Evolutionary conservation across 164 flowering plant genomes (phyloP).

Genomic region (Vitis labrusca): DNA sequence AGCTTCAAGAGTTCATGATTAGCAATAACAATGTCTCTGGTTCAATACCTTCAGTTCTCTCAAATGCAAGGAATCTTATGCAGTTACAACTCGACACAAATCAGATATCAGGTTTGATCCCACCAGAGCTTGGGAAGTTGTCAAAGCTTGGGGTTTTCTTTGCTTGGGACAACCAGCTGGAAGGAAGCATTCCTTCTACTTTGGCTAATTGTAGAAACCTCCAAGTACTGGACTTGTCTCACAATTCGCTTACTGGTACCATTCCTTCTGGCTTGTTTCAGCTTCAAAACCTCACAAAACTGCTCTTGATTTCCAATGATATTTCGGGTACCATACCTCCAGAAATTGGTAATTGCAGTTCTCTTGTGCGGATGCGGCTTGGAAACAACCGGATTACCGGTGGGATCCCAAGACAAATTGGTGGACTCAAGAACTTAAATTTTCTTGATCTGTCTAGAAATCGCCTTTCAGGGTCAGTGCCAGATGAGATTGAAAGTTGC

Average conservation of each 20-base stretch:
- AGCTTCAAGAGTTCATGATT: slow-evolving; percentile 69
- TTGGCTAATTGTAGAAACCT: slow-evolving; percentile 48
- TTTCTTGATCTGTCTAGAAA: slow-evolving; percentile 78
- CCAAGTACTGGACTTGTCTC: slow-evolving; percentile 67
- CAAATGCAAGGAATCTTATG: slow-evolving; percentile 42
- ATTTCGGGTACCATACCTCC: slow-evolving; percentile 75
- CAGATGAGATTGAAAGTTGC: slow-evolving; percentile 71
- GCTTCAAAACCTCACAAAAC: slow-evolving; percentile 71
- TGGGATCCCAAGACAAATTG: slow-evolving; percentile 63
- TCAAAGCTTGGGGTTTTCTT: slow-evolving; percentile 47
- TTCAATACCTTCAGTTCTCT: slow-evolving; percentile 53
- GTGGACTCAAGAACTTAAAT: slow-evolving; percentile 47
- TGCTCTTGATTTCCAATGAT: slow-evolving; percentile 72
- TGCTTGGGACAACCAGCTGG: slow-evolving; percentile 74
- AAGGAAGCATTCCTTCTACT: slow-evolving; percentile 65
- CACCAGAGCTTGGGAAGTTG: slow-evolving; percentile 57
- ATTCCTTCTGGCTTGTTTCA: slow-evolving; percentile 69
- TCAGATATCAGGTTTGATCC: slow-evolving; percentile 70
- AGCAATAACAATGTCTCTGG: slow-evolving; percentile 74
- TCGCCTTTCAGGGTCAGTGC: slow-evolving; percentile 57
- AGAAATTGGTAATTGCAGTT: slow-evolving; percentile 62
- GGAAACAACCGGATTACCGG: slow-evolving; percentile 67
- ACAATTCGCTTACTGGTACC: slow-evolving; percentile 62
- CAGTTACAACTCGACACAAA: slow-evolving; percentile 67
- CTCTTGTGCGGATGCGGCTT: slow-evolving; percentile 69